These are phyloP conservation scores for Cornus suecica DNA, from an alignment of 148 eudicot species.

Conservation along the genomic window DNA sequence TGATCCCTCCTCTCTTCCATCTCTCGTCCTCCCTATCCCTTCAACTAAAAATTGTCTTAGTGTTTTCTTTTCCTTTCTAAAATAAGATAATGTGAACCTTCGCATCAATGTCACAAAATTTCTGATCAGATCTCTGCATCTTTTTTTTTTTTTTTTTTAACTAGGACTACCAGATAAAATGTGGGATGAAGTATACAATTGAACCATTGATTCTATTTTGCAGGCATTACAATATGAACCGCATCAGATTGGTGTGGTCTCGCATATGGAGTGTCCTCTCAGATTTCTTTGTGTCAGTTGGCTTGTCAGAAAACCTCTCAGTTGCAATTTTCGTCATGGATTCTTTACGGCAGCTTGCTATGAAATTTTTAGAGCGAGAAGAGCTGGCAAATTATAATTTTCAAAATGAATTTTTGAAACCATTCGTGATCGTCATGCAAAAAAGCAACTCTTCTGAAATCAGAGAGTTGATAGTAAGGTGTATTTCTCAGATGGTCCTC, in stretches of 20 bases:
- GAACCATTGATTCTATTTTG: slow-evolving; percentile 33
- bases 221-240: slow-evolving; percentile 99
- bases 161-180: not conserved
- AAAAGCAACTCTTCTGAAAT: slow-evolving; percentile 91
- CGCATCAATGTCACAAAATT: not conserved
- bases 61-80: too few relatives aligned
- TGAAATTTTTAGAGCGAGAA: slow-evolving; percentile 98
- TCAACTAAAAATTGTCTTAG: not conserved
- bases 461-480: slow-evolving; percentile 91
- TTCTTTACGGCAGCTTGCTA: slow-evolving; percentile 94
- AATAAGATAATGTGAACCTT: not conserved
- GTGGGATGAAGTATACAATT: slow-evolving; percentile 11
- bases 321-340: slow-evolving; percentile 99
- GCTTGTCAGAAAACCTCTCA: slow-evolving; percentile 92
- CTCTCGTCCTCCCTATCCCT: not conserved
- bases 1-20: not conserved
- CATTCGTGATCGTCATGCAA: slow-evolving; percentile 93
- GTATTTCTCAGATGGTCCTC: slow-evolving; percentile 98
- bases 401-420: slow-evolving; percentile 96
- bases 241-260: slow-evolving; percentile 98
- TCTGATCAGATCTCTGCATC: not conserved
- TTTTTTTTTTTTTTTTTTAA: not conserved
- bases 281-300: slow-evolving; percentile 96
- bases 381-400: slow-evolving; percentile 98
- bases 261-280: slow-evolving; percentile 99